A percentile compares a stretch with the other conserved stretches of the same genome.
These are phyloP conservation scores for Colletotrichum australisinense DNA, from an alignment of 2,329 filamentous ascomycete species.

Conservation along the genomic window DNA sequence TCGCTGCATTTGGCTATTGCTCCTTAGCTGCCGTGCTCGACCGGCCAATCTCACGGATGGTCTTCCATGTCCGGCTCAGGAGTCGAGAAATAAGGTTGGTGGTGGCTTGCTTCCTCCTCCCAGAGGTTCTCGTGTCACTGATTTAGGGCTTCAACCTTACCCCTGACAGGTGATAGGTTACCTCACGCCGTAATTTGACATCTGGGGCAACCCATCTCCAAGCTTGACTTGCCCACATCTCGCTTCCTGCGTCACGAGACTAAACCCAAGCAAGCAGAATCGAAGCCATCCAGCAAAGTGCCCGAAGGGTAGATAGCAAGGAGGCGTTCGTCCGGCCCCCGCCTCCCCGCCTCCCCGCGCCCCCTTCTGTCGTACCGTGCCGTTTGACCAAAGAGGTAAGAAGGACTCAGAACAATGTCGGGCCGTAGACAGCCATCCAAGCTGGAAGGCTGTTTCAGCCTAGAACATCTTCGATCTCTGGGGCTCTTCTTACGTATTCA, in stretches of 20 bases:
- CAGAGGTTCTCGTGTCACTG: not conserved
- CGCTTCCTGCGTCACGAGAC: not conserved
- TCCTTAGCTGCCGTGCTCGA: not conserved
- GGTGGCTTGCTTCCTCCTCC: not conserved
- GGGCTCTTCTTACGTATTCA: not conserved
- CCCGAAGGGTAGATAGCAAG: not conserved
- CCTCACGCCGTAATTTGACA: not conserved
- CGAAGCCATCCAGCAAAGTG: not conserved
- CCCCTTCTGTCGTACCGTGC: not conserved
- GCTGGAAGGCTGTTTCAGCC: not conserved
- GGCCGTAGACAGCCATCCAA: not conserved
- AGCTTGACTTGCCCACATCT: not conserved
- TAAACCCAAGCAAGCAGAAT: not conserved
- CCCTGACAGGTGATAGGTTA: not conserved
- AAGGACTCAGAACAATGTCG: not conserved
- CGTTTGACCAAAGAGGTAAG: not conserved
- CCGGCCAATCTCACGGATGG: not conserved
- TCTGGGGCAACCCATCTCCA: not conserved
- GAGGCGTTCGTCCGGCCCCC: not conserved
- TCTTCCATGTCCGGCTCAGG: not conserved
- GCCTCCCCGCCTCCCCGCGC: not conserved
- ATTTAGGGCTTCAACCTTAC: not conserved
- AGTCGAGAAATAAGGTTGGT: not conserved
- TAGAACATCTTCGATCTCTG: not conserved
- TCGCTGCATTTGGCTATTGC: not conserved